These are phyloP conservation scores for Nemania abortiva DNA, from an alignment of 2,329 filamentous ascomycete species.

Conservation along the genomic window DNA sequence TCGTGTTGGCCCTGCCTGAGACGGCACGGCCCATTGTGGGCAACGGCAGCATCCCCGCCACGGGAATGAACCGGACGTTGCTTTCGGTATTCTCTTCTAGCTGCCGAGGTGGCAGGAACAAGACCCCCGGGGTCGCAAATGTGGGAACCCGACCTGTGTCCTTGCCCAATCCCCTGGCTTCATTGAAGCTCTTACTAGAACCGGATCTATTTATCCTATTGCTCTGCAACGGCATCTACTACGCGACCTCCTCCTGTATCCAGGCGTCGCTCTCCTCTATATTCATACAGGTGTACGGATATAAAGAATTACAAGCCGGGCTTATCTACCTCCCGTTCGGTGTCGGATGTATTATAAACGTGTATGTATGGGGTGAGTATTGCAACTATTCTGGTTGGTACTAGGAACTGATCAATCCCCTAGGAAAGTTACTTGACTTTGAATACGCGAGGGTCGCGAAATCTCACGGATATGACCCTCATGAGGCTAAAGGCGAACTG, in stretches of 20 bases:
- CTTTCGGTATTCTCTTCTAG: constrained; percentile 6
- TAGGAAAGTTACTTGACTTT: constrained; percentile 32
- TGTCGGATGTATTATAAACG: constrained; percentile 30
- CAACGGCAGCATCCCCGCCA: constrained; percentile 31
- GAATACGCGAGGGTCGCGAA: constrained; percentile 31
- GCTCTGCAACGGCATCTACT: constrained; percentile 45
- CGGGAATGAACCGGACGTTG: constrained; percentile 31
- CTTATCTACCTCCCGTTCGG: constrained; percentile 8
- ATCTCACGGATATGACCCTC: constrained; percentile 1
- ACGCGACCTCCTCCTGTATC: constrained; percentile 41
- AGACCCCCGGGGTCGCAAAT: neutral
- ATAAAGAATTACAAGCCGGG: constrained; percentile 8
- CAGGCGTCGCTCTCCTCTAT: constrained; percentile 43
- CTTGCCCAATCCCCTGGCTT: constrained; percentile 37
- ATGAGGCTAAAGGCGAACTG: neutral
- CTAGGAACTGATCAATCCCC: neutral
- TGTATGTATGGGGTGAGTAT: constrained; percentile 39
- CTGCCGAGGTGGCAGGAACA: neutral
- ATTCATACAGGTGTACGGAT: constrained; percentile 43
- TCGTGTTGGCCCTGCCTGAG: constrained; percentile 57
- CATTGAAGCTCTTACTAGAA: constrained; percentile 31
- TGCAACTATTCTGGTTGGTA: neutral
- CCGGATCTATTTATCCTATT: constrained; percentile 32
- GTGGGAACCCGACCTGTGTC: neutral
- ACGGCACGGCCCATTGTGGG: constrained; percentile 41